phyloP scores from a whole-genome alignment of 2,329 filamentous ascomycete species.

The Aspergillus cejpii region DNA sequence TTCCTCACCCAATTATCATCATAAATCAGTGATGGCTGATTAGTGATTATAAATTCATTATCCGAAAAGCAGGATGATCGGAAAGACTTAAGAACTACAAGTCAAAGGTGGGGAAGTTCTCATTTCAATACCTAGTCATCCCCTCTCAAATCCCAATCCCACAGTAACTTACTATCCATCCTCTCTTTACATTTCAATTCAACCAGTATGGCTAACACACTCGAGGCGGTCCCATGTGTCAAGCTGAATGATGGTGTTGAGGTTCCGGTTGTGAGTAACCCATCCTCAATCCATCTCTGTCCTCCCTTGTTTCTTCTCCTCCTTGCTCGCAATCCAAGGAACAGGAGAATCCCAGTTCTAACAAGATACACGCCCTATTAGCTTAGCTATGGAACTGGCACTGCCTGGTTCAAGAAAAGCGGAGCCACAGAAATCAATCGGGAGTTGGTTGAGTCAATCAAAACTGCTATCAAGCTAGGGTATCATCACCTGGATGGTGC shows the following conservation, averaged over 20 bases:
- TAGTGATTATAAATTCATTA: no score
- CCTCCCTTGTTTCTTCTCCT: neutral
- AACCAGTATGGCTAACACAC: neutral
- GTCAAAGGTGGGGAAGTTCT: no score
- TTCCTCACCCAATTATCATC: no score
- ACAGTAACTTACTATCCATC: no score
- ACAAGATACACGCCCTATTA: no score
- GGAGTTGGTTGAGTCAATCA: slow-evolving; percentile 49
- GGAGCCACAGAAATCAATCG: slow-evolving; percentile 47
- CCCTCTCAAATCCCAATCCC: no score
- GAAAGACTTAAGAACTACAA: no score
- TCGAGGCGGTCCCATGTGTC: slow-evolving; percentile 16
- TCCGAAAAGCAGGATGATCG: no score
- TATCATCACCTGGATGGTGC: slow-evolving; percentile 60
- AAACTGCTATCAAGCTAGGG: slow-evolving; percentile 52
- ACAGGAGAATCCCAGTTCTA: no score
- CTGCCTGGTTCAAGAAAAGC: slow-evolving; percentile 56
- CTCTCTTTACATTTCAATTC: neutral
- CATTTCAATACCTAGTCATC: no score
- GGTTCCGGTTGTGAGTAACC: slow-evolving; percentile 48
- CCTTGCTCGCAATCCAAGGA: no score
- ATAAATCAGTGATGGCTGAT: no score
- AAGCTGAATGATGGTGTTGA: slow-evolving; percentile 53
- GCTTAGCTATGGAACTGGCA: slow-evolving; percentile 58
- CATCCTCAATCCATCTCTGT: neutral